phyloP scores from a whole-genome alignment of 2,329 filamentous ascomycete genomes.

The Salinomyces thailandicus region DNA sequence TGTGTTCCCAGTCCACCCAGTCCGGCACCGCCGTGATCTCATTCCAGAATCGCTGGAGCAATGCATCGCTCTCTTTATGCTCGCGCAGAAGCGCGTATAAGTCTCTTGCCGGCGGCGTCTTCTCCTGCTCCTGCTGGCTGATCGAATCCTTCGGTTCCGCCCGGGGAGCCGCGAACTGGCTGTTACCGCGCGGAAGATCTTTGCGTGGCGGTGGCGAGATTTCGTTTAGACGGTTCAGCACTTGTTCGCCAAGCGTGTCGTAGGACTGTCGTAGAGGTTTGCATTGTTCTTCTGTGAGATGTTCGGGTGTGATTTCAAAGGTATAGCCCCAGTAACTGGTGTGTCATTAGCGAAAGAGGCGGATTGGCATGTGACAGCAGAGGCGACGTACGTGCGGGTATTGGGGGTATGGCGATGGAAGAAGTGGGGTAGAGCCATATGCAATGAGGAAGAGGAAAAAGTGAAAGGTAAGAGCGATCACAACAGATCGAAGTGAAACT shows the following conservation, averaged over 20 bases:
- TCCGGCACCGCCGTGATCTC: constrained; percentile 56
- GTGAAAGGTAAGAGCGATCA: neutral
- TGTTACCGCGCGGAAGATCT: constrained; percentile 24
- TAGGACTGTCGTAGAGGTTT: constrained; percentile 54
- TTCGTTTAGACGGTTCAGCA: constrained; percentile 51
- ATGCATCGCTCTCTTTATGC: constrained; percentile 46
- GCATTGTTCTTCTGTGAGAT: constrained; percentile 50
- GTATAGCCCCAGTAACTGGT: constrained; percentile 52
- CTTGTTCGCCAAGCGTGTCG: constrained; percentile 57
- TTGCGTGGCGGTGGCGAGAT: constrained; percentile 43
- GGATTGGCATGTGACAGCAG: constrained; percentile 7
- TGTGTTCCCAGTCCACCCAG: constrained; percentile 72
- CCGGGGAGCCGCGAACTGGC: constrained; percentile 7
- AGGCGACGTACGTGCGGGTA: constrained; percentile 29
- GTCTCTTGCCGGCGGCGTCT: constrained; percentile 40
- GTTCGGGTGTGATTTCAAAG: constrained; percentile 58
- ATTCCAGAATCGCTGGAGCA: constrained; percentile 50
- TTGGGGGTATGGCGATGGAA: constrained; percentile 34
- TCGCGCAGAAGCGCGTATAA: constrained; percentile 53
- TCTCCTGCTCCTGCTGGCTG: constrained; percentile 8
- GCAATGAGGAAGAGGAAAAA: neutral
- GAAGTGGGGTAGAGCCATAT: constrained; percentile 35
- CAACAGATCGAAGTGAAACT: no score
- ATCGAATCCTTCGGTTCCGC: constrained; percentile 14
- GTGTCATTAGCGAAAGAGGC: constrained; percentile 7